Conservation (phyloP, 345 rosid genomes). For the Bretschneidera sinensis region DNA sequence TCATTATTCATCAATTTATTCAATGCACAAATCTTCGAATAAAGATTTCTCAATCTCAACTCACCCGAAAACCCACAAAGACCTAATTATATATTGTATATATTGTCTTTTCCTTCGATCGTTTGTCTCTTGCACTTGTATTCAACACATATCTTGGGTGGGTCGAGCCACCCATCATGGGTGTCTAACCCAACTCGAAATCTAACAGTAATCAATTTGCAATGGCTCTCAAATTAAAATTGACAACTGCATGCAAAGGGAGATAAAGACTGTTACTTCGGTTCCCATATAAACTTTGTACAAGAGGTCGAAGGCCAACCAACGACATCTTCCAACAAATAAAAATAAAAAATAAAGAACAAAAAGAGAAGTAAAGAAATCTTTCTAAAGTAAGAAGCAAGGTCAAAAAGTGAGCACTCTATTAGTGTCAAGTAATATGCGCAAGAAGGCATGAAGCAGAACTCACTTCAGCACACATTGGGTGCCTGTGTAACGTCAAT, state of each 20-base stretch:
- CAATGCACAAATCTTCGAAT: too few species aligned
- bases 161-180: too few species aligned
- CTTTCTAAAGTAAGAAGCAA: neutral
- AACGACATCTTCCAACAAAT: neutral
- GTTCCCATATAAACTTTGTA: neutral
- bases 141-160: too few species aligned
- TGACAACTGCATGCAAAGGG: neutral
- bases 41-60: too few species aligned
- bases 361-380: too few species aligned
- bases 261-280: neutral
- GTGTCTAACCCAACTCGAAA: too few species aligned
- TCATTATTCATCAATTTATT: too few species aligned
- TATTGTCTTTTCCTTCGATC: too few species aligned
- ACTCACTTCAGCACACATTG: conserved; percentile 88
- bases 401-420: neutral
- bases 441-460: neutral
- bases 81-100: too few species aligned
- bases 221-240: neutral
- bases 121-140: too few species aligned
- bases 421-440: neutral
- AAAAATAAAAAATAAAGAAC: neutral
- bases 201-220: neutral
- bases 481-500: conserved; percentile 81
- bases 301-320: neutral
- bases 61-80: too few species aligned